A percentile compares a stretch with the other conserved stretches of the same genome.
Conservation (phyloP, 2,329 filamentous ascomycete genomes). For the Coniochaeta sp. region DNA sequence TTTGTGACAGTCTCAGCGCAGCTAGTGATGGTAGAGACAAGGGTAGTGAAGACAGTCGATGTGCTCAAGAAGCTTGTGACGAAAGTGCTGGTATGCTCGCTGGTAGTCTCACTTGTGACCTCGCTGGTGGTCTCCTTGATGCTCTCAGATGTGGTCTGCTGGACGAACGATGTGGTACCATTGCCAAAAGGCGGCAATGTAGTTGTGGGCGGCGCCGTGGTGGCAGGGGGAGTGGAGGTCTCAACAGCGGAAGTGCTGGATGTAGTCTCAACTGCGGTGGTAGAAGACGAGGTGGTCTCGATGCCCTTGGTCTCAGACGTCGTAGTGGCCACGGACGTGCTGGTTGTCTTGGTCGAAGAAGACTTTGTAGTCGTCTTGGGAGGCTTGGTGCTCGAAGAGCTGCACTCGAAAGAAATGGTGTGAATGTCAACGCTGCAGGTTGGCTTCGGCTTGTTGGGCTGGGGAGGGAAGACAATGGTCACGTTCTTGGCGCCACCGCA, state of each 20-base stretch:
- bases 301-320: slow-evolving; percentile 12
- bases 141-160: slow-evolving; percentile 6
- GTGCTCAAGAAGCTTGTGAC: slow-evolving; percentile 10
- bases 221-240: slow-evolving; percentile 4
- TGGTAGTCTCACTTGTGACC: slow-evolving; percentile 5
- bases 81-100: slow-evolving; percentile 9
- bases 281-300: slow-evolving; percentile 4
- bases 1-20: slow-evolving; percentile 25
- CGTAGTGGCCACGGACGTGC: slow-evolving; percentile 16
- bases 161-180: slow-evolving; percentile 11
- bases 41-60: slow-evolving; percentile 37
- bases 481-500: slow-evolving; percentile 87
- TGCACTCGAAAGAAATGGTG: slow-evolving; percentile 69
- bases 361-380: slow-evolving; percentile 20
- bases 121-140: background rate
- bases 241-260: slow-evolving; percentile 11
- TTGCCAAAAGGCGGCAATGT: background rate
- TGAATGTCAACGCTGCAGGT: slow-evolving; percentile 67
- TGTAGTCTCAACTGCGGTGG: background rate
- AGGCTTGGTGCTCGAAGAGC: slow-evolving; percentile 18
- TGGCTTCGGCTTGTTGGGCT: slow-evolving; percentile 46
- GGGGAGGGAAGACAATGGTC: slow-evolving; percentile 58
- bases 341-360: slow-evolving; percentile 4
- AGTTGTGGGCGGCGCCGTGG: background rate
- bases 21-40: slow-evolving; percentile 40